Conservation (phyloP, 768 basidiomycete genomes). For the Suillus weaverae region DNA sequence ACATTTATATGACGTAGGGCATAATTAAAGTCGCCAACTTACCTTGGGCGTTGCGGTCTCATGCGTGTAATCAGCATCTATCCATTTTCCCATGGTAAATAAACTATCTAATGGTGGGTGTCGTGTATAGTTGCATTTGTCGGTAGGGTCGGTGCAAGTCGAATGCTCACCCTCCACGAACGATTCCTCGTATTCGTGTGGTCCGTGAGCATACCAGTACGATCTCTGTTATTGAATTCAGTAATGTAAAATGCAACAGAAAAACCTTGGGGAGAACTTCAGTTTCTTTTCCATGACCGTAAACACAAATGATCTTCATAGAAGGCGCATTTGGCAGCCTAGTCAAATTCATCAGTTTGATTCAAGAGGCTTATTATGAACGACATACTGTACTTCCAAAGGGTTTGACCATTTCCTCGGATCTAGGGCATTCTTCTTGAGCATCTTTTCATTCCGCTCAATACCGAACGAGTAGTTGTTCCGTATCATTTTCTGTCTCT, state of each 20-base stretch:
- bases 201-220: slow-evolving; percentile 68
- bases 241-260: slow-evolving; percentile 1
- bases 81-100: slow-evolving; percentile 66
- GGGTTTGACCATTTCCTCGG: slow-evolving; percentile 92
- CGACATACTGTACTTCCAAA: slow-evolving; percentile 65
- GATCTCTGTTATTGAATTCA: not conserved
- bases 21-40: not conserved
- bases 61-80: slow-evolving; percentile 80
- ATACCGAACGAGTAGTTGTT: slow-evolving; percentile 89
- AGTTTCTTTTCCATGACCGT: slow-evolving; percentile 95
- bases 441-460: slow-evolving; percentile 65
- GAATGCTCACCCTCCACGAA: slow-evolving; percentile 44
- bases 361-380: not conserved
- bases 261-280: slow-evolving; percentile 51
- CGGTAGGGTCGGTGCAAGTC: slow-evolving; percentile 45
- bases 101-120: slow-evolving; percentile 54
- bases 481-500: slow-evolving; percentile 68
- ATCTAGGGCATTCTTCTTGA: slow-evolving; percentile 70
- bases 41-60: slow-evolving; percentile 60
- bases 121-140: slow-evolving; percentile 40
- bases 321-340: slow-evolving; percentile 88
- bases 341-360: slow-evolving; percentile 2
- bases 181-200: slow-evolving; percentile 65
- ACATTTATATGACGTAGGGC: not conserved
- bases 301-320: slow-evolving; percentile 90